Base-by-base conservation (phyloP, 2,329 filamentous ascomycete genomes). In the Penicillium sp. region DNA sequence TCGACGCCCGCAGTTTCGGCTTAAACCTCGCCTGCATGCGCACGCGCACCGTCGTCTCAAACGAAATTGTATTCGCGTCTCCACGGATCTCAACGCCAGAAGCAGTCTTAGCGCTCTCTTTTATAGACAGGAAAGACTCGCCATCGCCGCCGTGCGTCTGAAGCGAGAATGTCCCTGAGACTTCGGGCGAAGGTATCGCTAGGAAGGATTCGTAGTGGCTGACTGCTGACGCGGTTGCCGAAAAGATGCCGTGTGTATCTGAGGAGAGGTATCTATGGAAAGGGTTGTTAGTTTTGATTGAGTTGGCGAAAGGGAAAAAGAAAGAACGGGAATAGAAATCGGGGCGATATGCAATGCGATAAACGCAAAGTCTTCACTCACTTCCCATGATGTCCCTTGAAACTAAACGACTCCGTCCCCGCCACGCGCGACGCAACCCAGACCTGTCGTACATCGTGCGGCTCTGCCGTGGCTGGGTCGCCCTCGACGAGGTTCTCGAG, bases 11-110 rank as follows among this genome's bases (percentile, higher is more conserved):
- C 40, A 93, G 69, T 55, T 80, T 79, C 8, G 91, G 90, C 75
- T 96, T 96, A 74, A 95, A 97, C 44, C 87, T 78, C 21, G 91
- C 88, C 72, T 97, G 91, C 90, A 97, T 96, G 47, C 90, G 85
- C 61, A 97, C 80, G 43, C 88, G 79, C 53, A 95, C 67, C 6
- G 83, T 85, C 9, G 87, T 88, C 59, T 79, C 79, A 62, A 86
- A 87, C 4, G 75, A 78, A 44, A 83, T 80, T 8, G 73, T 71
- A 13, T 83, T 80, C 7, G 81, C 84, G 66, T 95, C 88, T 43
- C 88, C 89, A 29, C 88, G 81, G 12, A 94, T 75, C 58, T 90
- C 84, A 0, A 81, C 77, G 13, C 58, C 58, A 33, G 72, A 75
- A 1, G 72, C 61, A 51, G 78, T 79, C 19, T 66, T 68, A 7